phyloP scores from a whole-genome alignment of 257 asterid genomes.

The Craterostigma plantagineum region DNA sequence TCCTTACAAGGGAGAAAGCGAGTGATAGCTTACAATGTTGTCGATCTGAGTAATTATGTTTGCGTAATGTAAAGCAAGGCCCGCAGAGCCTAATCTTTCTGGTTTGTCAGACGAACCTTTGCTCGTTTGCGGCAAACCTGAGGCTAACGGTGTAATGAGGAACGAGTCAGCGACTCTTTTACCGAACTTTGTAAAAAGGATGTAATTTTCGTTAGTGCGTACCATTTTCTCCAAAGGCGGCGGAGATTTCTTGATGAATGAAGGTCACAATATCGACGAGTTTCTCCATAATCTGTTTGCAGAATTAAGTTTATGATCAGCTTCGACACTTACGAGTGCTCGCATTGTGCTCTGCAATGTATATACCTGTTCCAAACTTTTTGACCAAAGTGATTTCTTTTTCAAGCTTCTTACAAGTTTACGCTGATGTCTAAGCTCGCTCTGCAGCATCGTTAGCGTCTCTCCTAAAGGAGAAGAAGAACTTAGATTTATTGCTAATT shows the following conservation, averaged over 20 bases:
- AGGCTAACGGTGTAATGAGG: constrained; percentile 1
- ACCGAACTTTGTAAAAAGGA: neutral
- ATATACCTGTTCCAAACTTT: constrained; percentile 83
- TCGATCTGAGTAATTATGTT: constrained; percentile 84
- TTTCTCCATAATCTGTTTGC: constrained; percentile 77
- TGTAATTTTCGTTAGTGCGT: constrained; percentile 6
- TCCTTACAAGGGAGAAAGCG: constrained; percentile 1
- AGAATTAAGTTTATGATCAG: constrained; percentile 5
- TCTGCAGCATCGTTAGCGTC: constrained; percentile 51
- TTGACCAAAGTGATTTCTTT: constrained; percentile 97
- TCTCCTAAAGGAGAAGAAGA: too few relatives aligned
- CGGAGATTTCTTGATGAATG: constrained; percentile 67
- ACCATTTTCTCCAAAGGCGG: constrained; percentile 74
- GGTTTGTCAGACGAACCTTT: constrained; percentile 31
- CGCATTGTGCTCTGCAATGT: too few relatives aligned
- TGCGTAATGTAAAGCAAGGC: constrained; percentile 95
- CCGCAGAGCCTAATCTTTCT: constrained; percentile 76
- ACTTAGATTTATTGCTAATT: too few relatives aligned
- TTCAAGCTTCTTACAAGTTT: constrained; percentile 70
- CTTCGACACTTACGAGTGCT: too few relatives aligned
- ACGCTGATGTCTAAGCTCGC: constrained; percentile 91
- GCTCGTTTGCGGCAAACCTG: constrained; percentile 38
- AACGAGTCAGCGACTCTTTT: neutral
- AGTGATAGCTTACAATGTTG: constrained; percentile 47
- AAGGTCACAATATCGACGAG: constrained; percentile 81